Percentiles rank a stretch among this genome's conserved stretches.
Evolutionary conservation across 1,139 yeast species (phyloP).

Genomic region (Yarrowia galli): DNA sequence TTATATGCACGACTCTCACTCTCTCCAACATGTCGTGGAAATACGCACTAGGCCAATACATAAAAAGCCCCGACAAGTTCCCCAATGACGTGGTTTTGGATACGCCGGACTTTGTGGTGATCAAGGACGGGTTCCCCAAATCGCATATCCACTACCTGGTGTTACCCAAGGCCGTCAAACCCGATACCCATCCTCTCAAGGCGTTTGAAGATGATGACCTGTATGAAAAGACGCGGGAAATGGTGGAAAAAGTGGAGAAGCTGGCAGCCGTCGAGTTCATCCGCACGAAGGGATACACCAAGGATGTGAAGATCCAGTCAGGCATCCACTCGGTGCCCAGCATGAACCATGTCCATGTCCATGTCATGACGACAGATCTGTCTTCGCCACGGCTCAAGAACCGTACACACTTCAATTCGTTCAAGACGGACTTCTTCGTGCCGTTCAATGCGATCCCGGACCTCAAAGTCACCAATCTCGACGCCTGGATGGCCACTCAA

Average conservation of each 20-base stretch:
- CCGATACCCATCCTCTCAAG: conserved; percentile 58
- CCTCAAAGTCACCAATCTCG: conserved; percentile 39
- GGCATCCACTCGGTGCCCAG: conserved; percentile 82
- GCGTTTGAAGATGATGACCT: conserved; percentile 56
- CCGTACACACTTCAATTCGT: conserved; percentile 74
- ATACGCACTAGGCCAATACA: conserved; percentile 49
- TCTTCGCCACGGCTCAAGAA: conserved; percentile 62
- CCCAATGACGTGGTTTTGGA: conserved; percentile 51
- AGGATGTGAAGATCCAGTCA: conserved; percentile 53
- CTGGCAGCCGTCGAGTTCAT: conserved; percentile 54
- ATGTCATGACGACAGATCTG: conserved; percentile 72
- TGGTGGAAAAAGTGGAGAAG: conserved; percentile 57
- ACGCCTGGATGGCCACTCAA: conserved; percentile 44
- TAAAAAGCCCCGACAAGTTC: conserved; percentile 51
- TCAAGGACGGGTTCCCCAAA: conserved; percentile 71
- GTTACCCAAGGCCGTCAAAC: conserved; percentile 58
- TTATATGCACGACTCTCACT: background rate
- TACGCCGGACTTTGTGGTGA: conserved; percentile 63
- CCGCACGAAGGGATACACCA: conserved; percentile 4
- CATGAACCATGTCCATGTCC: conserved; percentile 71
- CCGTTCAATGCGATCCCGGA: conserved; percentile 53
- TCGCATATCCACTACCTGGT: conserved; percentile 66
- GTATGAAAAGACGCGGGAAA: conserved; percentile 51
- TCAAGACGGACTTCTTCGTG: conserved; percentile 70
- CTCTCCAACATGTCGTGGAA: conserved; percentile 37